Conservation (phyloP, 352 stramenopile genomes). For the Phytophthora hibernalis region DNA sequence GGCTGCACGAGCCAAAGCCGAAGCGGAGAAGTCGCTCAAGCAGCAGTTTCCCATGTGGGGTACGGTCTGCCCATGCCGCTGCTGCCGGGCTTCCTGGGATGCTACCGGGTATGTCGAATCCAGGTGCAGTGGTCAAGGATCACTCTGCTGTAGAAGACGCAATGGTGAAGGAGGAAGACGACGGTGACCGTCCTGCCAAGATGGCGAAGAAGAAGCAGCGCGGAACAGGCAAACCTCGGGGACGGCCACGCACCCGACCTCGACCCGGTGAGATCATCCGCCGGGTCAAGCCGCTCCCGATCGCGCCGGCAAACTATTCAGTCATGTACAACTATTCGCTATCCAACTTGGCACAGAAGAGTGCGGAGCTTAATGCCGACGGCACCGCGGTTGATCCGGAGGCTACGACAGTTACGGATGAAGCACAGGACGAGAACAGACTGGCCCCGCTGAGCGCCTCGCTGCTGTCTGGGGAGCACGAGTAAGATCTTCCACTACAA, state of each 20-base stretch:
- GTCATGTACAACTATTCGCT: constrained; percentile 82
- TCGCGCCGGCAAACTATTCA: constrained; percentile 78
- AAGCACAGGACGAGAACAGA: constrained; percentile 53
- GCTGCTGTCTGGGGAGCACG: constrained; percentile 62
- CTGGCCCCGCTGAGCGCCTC: constrained; percentile 52
- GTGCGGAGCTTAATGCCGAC: constrained; percentile 51
- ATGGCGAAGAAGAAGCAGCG: constrained; percentile 80
- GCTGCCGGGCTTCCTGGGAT: constrained; percentile 53
- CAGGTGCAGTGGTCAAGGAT: constrained; percentile 41
- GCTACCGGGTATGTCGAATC: constrained; percentile 38
- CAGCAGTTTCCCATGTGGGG: constrained; percentile 72
- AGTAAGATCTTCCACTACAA: constrained; percentile 42
- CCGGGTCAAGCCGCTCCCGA: constrained; percentile 71
- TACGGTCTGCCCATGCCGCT: constrained; percentile 67
- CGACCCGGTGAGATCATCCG: constrained; percentile 79
- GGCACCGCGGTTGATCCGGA: constrained; percentile 23
- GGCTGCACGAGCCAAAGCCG: constrained; percentile 50
- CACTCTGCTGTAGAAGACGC: constrained; percentile 35
- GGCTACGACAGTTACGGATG: constrained; percentile 17
- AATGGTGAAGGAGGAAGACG: constrained; percentile 39
- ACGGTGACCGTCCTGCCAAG: constrained; percentile 42
- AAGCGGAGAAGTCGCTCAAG: constrained; percentile 66
- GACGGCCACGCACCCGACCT: constrained; percentile 72
- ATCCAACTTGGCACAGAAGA: constrained; percentile 60
- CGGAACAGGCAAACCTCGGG: constrained; percentile 73